phyloP scores from a whole-genome alignment of 192 early-diverging fungal genomes.

The Backusella australiensis region DNA sequence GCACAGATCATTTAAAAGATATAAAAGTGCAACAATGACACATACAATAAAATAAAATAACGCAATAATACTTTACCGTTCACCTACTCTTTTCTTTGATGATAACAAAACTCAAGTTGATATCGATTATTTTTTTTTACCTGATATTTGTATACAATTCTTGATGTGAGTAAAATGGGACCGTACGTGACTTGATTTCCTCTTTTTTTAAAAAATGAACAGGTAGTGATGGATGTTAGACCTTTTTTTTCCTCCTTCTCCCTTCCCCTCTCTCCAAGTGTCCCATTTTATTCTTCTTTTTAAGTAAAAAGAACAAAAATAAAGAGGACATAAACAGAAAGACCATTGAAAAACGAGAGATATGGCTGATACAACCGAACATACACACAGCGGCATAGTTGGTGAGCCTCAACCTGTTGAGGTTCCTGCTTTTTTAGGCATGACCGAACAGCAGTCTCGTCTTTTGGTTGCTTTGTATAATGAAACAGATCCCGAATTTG shows the following conservation, averaged over 20 bases:
- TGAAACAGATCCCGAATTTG: slow-evolving; percentile 46
- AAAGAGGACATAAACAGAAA: background rate
- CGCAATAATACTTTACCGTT: background rate
- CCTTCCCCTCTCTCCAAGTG: background rate
- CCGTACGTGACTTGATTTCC: slow-evolving; percentile 3
- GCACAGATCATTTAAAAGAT: background rate
- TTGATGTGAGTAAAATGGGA: background rate
- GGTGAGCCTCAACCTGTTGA: slow-evolving; percentile 10
- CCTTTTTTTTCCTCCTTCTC: background rate
- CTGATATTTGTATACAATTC: background rate
- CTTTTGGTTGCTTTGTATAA: slow-evolving; percentile 48
- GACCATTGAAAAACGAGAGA: background rate
- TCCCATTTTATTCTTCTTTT: background rate
- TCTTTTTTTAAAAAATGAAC: slow-evolving; percentile 8
- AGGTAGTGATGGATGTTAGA: background rate
- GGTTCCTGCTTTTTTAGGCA: slow-evolving; percentile 42
- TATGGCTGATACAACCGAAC: background rate
- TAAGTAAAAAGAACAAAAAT: background rate
- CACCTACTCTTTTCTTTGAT: background rate
- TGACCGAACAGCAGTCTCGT: slow-evolving; percentile 46
- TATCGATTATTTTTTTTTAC: background rate
- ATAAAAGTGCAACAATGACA: background rate
- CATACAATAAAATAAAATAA: background rate
- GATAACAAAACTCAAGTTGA: background rate
- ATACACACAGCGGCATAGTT: background rate